phyloP scores from a whole-genome alignment of 805 yeast genomes.

The Pichia cabralensis region DNA sequence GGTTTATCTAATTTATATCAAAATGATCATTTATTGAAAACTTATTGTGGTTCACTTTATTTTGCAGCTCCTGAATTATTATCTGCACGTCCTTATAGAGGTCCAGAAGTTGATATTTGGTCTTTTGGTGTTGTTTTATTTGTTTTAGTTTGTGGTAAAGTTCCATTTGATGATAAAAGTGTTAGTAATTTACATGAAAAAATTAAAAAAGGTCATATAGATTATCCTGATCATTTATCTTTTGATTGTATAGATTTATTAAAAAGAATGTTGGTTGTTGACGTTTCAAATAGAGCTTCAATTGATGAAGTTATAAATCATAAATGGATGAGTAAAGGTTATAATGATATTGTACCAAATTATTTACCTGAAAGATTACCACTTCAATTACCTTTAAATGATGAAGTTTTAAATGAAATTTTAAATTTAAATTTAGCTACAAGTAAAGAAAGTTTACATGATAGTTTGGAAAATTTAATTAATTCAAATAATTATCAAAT shows the following conservation, averaged over 20 bases:
- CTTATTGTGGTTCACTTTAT: constrained; percentile 94
- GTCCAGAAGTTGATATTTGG: constrained; percentile 98
- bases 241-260: constrained; percentile 71
- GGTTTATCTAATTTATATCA: constrained; percentile 87
- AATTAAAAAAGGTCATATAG: constrained; percentile 85
- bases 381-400: constrained; percentile 56
- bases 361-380: constrained; percentile 77
- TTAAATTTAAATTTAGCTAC: constrained; percentile 66
- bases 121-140: constrained; percentile 94
- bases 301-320: constrained; percentile 72
- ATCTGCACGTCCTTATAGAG: constrained; percentile 84
- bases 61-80: constrained; percentile 98
- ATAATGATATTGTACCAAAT: constrained; percentile 58
- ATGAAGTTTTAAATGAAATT: constrained; percentile 61
- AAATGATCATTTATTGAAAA: constrained; percentile 61
- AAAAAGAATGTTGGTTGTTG: constrained; percentile 85
- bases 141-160: constrained; percentile 94
- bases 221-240: constrained; percentile 77
- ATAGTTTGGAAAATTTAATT: constrained; percentile 48
- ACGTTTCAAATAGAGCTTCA: constrained; percentile 71
- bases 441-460: constrained; percentile 44
- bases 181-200: constrained; percentile 88
- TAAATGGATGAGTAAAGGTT: constrained; percentile 93
- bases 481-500: constrained; percentile 55
- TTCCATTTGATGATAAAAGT: constrained; percentile 93